Base-by-base conservation (phyloP, 768 basidiomycete species). In the Suillus discolor region DNA sequence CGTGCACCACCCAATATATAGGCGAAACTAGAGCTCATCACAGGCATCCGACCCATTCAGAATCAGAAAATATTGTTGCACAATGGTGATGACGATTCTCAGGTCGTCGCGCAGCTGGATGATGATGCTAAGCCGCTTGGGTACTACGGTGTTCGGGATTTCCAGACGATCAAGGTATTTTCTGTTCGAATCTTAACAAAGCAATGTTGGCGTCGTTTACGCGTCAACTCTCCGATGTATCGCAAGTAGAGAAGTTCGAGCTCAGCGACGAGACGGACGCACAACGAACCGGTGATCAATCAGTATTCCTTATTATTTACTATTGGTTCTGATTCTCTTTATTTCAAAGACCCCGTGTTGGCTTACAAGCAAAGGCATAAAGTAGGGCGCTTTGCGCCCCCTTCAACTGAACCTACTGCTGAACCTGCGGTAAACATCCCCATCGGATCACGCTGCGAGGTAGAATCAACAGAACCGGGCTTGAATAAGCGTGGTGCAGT, bases 171-270 rank as follows among this genome's bases (percentile, higher is more conserved):
- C 67, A 89, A 91, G 78, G 96, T 94, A 70, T 47, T 20, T 59
- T 42, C 36, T 39, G 12, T 47, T 36, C 11, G 18, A 54, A 11
- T 31, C 31, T 20, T 36, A 3, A 55, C 6, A 18, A 34, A 34
- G 45, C 55, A 31, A 61, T 5, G 31, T 6, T 31, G 54, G 8
- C 39, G 5, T 38, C 63, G 47, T 83, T 92, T 59, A 92, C 91
- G 0, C 96, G 96, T 2, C 94, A 96, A 74, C 85, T 92, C 62
- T 86, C 89, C 9, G 96, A 97, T 76, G 83, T 92, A 1, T 89
- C 89, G 0, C 87, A 90, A 77, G 94, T 97, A 2, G 89, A 97
- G 34, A 97, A 98, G 75, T 99, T 95, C 69, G 97, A 97, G 80
- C 77, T 99, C 60, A 89, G 88, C 9, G 84, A 88, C 5, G 87